Evolutionary conservation across 2,329 filamentous ascomycete species (phyloP).

Genomic region (Penicillium paneum): DNA sequence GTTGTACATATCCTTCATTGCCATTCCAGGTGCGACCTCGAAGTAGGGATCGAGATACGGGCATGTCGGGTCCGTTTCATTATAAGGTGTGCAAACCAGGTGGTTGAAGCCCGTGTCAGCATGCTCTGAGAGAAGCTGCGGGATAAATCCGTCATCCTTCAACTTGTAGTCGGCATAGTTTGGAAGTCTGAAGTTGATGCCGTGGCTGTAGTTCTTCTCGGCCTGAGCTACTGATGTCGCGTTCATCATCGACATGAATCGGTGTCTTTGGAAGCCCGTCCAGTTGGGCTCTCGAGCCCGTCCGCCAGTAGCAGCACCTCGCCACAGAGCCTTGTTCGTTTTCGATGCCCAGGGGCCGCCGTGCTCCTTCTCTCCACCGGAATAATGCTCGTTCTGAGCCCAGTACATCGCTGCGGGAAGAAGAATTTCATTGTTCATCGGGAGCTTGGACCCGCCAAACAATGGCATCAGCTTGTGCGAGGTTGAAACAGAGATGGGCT

Average conservation of each 20-base stretch:
- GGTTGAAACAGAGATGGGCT: conserved; percentile 47
- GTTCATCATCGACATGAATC: conserved; percentile 72
- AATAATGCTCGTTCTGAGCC: conserved; percentile 44
- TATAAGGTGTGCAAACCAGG: conserved; percentile 44
- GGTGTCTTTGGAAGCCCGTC: conserved; percentile 70
- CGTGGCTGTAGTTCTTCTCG: conserved; percentile 42
- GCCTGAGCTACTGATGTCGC: conserved; percentile 55
- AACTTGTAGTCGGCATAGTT: conserved; percentile 45
- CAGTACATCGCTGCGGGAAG: conserved; percentile 52
- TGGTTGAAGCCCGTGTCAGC: conserved; percentile 45
- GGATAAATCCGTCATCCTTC: conserved; percentile 32
- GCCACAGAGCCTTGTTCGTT: conserved; percentile 44
- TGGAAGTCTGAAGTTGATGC: conserved; percentile 28
- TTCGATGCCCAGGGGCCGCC: conserved; percentile 45
- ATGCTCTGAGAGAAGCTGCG: conserved; percentile 42
- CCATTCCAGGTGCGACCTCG: conserved; percentile 27
- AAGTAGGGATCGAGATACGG: conserved; percentile 47
- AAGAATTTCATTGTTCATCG: conserved; percentile 53
- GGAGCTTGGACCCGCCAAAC: conserved; percentile 51
- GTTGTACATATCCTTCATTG: conserved; percentile 41
- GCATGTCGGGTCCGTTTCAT: conserved; percentile 39
- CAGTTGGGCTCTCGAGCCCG: conserved; percentile 56
- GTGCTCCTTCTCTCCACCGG: conserved; percentile 37
- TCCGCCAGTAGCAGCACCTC: conserved; percentile 49
- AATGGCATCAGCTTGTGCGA: conserved; percentile 47